phyloP scores from a whole-genome alignment of 495 filamentous ascomycete species.

The Aspergillus conjunctus region DNA sequence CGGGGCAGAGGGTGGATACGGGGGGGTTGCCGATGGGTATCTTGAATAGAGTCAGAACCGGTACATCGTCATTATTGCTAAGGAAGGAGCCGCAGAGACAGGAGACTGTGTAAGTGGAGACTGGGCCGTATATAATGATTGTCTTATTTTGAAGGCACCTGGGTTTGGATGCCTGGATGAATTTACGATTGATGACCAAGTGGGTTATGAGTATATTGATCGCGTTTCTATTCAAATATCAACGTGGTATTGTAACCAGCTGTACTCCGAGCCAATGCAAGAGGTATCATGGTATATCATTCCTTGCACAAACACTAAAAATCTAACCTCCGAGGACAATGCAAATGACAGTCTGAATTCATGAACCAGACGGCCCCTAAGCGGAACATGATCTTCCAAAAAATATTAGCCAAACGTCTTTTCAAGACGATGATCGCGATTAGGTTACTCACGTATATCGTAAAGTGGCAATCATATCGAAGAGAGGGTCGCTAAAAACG shows the following conservation, averaged over 20 bases:
- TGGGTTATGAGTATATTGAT: neutral
- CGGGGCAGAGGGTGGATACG: neutral
- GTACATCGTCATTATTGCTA: neutral
- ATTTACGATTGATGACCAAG: neutral
- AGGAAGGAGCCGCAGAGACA: neutral
- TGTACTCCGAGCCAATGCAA: neutral
- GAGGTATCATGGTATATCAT: no score
- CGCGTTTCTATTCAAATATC: neutral
- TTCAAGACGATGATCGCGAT: neutral
- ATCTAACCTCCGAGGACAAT: no score
- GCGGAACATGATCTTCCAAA: neutral
- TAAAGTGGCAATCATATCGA: neutral
- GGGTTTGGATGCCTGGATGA: neutral
- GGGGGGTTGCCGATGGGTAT: neutral
- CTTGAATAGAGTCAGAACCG: neutral
- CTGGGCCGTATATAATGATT: no score
- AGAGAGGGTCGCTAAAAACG: neutral
- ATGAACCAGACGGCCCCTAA: neutral
- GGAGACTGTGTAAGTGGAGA: constrained; percentile 9
- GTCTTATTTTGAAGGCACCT: no score
- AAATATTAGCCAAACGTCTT: neutral
- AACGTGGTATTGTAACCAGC: neutral
- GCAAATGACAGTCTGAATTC: no score
- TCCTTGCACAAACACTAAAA: no score
- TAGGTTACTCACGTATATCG: neutral